Evolutionary conservation across 2,329 filamentous ascomycete species (phyloP), one percentile per base, ranked within the genome.

Genomic region (Talaromyces pinophilus): DNA sequence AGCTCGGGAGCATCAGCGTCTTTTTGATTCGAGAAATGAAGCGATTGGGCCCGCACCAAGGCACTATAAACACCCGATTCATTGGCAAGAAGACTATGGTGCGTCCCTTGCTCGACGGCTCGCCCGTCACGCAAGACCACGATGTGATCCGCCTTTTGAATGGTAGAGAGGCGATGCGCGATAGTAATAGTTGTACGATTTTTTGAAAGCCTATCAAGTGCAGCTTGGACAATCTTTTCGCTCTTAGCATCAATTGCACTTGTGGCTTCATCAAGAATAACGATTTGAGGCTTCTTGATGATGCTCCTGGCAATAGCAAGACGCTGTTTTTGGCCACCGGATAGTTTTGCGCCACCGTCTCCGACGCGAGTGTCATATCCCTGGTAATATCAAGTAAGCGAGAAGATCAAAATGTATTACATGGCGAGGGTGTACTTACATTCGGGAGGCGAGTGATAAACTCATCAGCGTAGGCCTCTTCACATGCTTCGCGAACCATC

Each of bases 101-200:
- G 92, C 0, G 86, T 92, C 0, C 92, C 92, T 70, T 89, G 82
- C 75, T 96, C 92, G 8, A 90, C 84, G 0, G 92, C 86, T 62
- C 83, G 79, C 1, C 92, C 92, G 70, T 89, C 86, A 59, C 89
- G 84, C 63, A 96, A 77, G 0, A 96, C 92, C 7, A 93, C 82
- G 63, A 96, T 96, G 44, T 88, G 86, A 73, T 96, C 90, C 3
- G 92, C 92, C 69, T 90, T 88, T 80, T 89, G 87, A 64, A 92
- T 87, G 0, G 90, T 92, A 0, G 89, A 90, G 28, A 92, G 79
- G 10, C 89, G 85, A 73, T 98, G 94, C 0, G 95, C 97, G 71
- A 98, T 94, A 70, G 98, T 87, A 62, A 98, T 91, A 0, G 94
- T 98, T 0, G 93, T 97, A 75, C 92, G 95, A 0, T 86, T 89